These are phyloP conservation scores for Chrysoporthe austroafricana DNA, from an alignment of 2,329 filamentous ascomycete genomes.

Conservation along the genomic window DNA sequence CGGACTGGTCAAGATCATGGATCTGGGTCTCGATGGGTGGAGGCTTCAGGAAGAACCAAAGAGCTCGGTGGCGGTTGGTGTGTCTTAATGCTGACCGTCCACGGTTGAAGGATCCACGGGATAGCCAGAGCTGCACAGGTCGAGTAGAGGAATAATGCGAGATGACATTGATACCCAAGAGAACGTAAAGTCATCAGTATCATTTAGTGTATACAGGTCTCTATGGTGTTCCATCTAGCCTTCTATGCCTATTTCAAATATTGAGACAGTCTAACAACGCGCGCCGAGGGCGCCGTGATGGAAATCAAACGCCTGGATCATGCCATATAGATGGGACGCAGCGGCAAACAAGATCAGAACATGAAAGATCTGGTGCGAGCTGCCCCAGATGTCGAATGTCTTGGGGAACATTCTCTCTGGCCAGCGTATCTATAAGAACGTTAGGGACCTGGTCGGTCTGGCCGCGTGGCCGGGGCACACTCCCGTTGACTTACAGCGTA, in stretches of 20 bases:
- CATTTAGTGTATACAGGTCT: not conserved
- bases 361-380: conserved; percentile 96
- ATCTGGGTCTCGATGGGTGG: conserved; percentile 57
- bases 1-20: conserved; percentile 68
- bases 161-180: conserved; percentile 14
- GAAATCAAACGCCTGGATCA: conserved; percentile 85
- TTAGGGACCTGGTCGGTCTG: not conserved
- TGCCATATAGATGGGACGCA: conserved; percentile 76
- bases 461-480: not conserved
- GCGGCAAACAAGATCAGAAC: conserved; percentile 84
- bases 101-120: not conserved
- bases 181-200: not conserved
- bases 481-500: conserved; percentile 69
- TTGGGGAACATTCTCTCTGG: conserved; percentile 82
- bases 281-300: conserved; percentile 67
- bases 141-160: not conserved
- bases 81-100: not conserved
- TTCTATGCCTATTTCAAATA: conserved; percentile 9
- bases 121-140: not conserved
- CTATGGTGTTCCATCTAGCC: not conserved
- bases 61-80: not conserved
- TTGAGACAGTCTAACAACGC: conserved; percentile 45
- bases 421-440: conserved; percentile 63
- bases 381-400: conserved; percentile 86
- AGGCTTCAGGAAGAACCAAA: conserved; percentile 5